Evolutionary conservation across 2,329 filamentous ascomycete genomes (phyloP), one percentile per base, ranked within the genome.

Genomic region (Metarhizium brunneum): DNA sequence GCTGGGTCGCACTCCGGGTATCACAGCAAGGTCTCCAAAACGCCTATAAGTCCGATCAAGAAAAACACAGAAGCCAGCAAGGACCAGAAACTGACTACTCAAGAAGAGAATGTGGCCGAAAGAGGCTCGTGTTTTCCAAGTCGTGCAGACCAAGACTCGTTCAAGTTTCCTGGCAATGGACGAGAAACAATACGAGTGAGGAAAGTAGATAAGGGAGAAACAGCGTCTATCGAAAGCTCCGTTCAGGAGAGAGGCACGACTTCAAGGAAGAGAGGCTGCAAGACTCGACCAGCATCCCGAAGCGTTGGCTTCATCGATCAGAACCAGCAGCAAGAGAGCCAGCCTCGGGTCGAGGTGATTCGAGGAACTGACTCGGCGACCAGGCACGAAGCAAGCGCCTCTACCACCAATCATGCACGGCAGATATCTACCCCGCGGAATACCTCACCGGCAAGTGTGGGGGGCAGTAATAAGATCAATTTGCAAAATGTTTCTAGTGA

Each of bases 151-250:
- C 29, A 8, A 40, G 36, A 32, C 42, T 45, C 10, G 5, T 57
- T 48, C 18, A 42, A 48, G 5, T 54, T 52, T 50, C 42, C 55
- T 29, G 36, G 30, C 35, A 30, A 51, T 42, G 52, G 52, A n/a
- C 49, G 49, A 38, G 55, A 25, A 18, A 54, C 55, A 6, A 35
- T 54, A 13, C 49, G 52, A 18, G 6, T 50, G 1, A 29, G 35
- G 2, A 43, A 25, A 29, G 13, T 30, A 5, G 29, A 8, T 5
- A 14, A 42, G 3, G 48, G 40, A 52, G n/a, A 29, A n/a, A 32
- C 16, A 6, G 16, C 51, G 29, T 20, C 49, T 35, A 35, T 38
- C 8, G 49, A 47, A 42, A 25, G 8, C 3, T 47, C 38, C 11
- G 36, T 14, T 13, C 47, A 48, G n/a, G 29, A 6, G 3, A 42